Percentiles rank a stretch among this genome's conserved stretches.
These are phyloP conservation scores for Sporothrix schenckii DNA, from an alignment of 2,329 filamentous ascomycete genomes.

Conservation along the genomic window DNA sequence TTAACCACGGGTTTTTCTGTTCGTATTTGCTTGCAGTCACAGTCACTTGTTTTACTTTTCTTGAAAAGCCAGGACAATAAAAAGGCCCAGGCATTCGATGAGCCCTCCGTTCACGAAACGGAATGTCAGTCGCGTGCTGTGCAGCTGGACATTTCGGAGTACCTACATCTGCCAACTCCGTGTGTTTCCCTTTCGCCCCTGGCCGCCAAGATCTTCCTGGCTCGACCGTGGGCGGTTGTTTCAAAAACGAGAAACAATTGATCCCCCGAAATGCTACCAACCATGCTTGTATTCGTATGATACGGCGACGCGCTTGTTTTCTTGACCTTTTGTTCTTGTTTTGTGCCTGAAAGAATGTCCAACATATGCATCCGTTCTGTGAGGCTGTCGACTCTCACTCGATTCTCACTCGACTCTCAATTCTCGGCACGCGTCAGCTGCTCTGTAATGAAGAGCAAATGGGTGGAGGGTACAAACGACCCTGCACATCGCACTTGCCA, in stretches of 20 bases:
- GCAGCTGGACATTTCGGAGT: neutral
- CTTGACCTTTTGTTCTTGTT: no score
- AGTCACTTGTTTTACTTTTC: no score
- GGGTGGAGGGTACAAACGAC: no score
- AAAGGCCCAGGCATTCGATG: neutral
- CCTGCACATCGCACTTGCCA: neutral
- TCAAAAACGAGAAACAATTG: neutral
- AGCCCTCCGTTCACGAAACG: conserved; percentile 9
- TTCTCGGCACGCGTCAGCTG: neutral
- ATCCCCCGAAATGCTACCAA: neutral
- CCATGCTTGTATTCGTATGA: conserved; percentile 12
- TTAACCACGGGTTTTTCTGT: neutral
- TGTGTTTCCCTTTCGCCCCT: neutral
- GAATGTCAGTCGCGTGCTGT: conserved; percentile 14
- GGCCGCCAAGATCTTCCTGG: conserved; percentile 2
- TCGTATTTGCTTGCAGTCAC: neutral
- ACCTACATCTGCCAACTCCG: no score
- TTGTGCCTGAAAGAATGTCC: neutral
- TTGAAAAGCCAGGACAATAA: neutral
- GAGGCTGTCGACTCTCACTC: neutral
- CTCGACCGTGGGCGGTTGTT: conserved; percentile 7
- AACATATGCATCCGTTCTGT: conserved; percentile 1
- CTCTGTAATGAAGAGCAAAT: no score
- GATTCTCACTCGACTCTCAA: no score
- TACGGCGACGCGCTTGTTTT: neutral